Percentiles rank a stretch among this genome's conserved stretches.
Conservation (phyloP, 169 alveolate species). For the Ichthyophthirius multifiliis region DNA sequence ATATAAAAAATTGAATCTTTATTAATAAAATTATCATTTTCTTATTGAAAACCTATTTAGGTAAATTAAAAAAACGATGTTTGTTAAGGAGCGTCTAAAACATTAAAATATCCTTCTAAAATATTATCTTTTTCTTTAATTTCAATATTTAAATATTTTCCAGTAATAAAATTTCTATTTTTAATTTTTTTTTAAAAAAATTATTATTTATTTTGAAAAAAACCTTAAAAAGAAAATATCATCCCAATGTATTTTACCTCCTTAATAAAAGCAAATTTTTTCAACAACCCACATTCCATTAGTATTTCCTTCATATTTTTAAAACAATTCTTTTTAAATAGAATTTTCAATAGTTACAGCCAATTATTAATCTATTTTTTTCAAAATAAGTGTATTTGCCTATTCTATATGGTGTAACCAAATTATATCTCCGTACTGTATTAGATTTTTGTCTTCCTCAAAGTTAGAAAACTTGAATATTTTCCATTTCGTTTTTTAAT, state of each 20-base stretch:
- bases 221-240: neutral
- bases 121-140: neutral
- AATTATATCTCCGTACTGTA: neutral
- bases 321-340: neutral
- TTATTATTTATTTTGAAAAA: neutral
- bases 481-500: neutral
- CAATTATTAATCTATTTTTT: neutral
- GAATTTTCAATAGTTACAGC: neutral
- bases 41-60: neutral
- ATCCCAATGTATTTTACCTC: neutral
- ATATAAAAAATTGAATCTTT: neutral
- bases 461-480: neutral
- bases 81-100: neutral
- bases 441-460: neutral
- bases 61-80: neutral
- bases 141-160: neutral
- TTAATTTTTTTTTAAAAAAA: neutral
- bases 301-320: neutral
- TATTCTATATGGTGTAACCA: constrained; percentile 18
- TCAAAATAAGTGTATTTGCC: neutral
- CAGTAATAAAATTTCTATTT: neutral
- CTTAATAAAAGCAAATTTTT: neutral
- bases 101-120: neutral
- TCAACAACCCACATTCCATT: constrained; percentile 17
- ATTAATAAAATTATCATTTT: neutral